These are phyloP conservation scores for Tricholoma terreum DNA, from an alignment of 768 basidiomycete genomes.

Conservation along the genomic window DNA sequence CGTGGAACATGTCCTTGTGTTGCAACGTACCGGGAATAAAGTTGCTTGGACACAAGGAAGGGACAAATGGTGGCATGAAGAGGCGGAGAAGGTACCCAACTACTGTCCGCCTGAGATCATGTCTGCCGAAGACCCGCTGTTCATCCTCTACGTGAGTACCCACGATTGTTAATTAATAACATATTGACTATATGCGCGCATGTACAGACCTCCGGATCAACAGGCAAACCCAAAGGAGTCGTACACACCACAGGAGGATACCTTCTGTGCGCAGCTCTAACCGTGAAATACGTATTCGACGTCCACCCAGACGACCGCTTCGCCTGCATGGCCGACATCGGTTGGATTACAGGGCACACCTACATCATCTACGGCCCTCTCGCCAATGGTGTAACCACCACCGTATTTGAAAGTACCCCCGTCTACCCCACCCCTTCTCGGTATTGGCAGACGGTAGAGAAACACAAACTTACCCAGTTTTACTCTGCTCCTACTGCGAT, in stretches of 20 bases:
- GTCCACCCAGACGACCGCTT: constrained; percentile 95
- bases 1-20: constrained; percentile 89
- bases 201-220: constrained; percentile 83
- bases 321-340: constrained; percentile 98
- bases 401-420: constrained; percentile 94
- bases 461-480: constrained; percentile 93
- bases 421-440: constrained; percentile 94
- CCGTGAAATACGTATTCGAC: constrained; percentile 97
- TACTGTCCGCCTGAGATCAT: constrained; percentile 90
- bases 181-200: constrained; percentile 7
- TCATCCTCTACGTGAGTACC: constrained; percentile 85
- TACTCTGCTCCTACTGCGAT: constrained; percentile 96
- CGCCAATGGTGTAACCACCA: constrained; percentile 77
- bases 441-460: constrained; percentile 95
- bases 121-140: constrained; percentile 92
- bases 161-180: constrained; percentile 1
- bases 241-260: constrained; percentile 90
- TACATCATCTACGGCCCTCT: constrained; percentile 97
- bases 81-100: constrained; percentile 74
- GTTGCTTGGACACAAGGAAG: constrained; percentile 80
- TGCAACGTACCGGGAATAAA: constrained; percentile 80
- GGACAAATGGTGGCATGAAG: constrained; percentile 98
- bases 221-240: constrained; percentile 96
- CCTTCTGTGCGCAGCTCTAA: constrained; percentile 86
- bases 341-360: constrained; percentile 98